Conservation (phyloP, 257 asterid genomes). For the Rauvolfia tetraphylla region DNA sequence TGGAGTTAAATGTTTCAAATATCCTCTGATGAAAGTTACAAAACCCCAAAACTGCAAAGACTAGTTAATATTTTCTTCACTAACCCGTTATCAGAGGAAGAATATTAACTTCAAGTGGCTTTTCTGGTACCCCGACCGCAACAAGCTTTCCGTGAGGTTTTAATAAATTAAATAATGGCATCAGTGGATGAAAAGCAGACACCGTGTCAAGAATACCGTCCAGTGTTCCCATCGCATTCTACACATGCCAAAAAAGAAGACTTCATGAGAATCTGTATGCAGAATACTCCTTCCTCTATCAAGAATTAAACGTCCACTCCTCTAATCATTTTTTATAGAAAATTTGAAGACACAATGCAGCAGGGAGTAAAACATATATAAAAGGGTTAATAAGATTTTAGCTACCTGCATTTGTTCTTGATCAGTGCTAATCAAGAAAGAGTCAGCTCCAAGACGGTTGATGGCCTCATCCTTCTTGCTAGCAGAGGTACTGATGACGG, state of each 20-base stretch:
- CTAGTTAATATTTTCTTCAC: not conserved
- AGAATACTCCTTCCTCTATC: no score
- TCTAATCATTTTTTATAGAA: no score
- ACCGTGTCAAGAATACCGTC: slow-evolving; percentile 56
- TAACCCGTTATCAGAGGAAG: slow-evolving; percentile 41
- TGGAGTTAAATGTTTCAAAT: not conserved
- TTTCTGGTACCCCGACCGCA: slow-evolving; percentile 39
- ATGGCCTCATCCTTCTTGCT: slow-evolving; percentile 23
- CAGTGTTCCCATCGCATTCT: slow-evolving; percentile 47
- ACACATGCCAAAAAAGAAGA: not conserved
- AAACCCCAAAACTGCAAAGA: not conserved
- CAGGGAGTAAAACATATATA: no score
- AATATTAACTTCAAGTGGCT: slow-evolving; percentile 40
- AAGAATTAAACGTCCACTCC: no score
- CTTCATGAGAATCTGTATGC: no score
- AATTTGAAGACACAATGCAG: no score
- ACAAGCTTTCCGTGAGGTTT: slow-evolving; percentile 49
- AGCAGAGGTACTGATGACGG: slow-evolving; percentile 19
- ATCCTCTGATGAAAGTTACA: not conserved
- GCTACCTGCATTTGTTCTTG: slow-evolving; percentile 25
- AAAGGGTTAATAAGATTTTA: no score
- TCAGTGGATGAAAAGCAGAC: slow-evolving; percentile 41
- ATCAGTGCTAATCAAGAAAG: slow-evolving; percentile 22
- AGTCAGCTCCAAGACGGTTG: slow-evolving; percentile 19
- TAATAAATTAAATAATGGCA: slow-evolving; percentile 38